Conservation (phyloP, 768 basidiomycete species). For the Fomitopsis serialis region DNA sequence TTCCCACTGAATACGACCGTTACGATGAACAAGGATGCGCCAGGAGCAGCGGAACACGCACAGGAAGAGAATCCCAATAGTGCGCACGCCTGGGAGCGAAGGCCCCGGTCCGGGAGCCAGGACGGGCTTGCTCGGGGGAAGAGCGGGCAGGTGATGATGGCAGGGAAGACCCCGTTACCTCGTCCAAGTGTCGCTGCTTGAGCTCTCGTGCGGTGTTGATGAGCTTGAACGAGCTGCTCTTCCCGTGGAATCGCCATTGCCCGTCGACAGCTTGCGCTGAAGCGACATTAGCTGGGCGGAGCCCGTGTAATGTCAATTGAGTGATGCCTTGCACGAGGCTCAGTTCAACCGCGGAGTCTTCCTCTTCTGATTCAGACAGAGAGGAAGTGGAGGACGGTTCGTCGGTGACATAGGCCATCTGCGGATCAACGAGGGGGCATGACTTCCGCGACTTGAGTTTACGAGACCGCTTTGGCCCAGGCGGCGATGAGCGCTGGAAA, state of each 20-base stretch:
- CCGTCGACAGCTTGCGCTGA: slow-evolving; percentile 27
- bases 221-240: slow-evolving; percentile 52
- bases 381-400: slow-evolving; percentile 8
- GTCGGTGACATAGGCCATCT: background rate
- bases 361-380: slow-evolving; percentile 26
- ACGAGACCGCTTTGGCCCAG: background rate
- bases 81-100: slow-evolving; percentile 27
- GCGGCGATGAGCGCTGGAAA: background rate
- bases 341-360: slow-evolving; percentile 33
- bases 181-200: slow-evolving; percentile 44
- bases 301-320: slow-evolving; percentile 26
- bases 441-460: background rate
- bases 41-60: slow-evolving; percentile 24
- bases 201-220: slow-evolving; percentile 49
- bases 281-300: slow-evolving; percentile 32
- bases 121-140: background rate
- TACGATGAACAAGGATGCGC: background rate
- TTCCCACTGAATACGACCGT: slow-evolving; percentile 13
- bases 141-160: background rate
- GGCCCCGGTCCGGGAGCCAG: slow-evolving; percentile 11
- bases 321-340: slow-evolving; percentile 35
- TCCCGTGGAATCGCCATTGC: slow-evolving; percentile 54
- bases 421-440: background rate
- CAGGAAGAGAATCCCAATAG: slow-evolving; percentile 57
- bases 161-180: slow-evolving; percentile 21